These are phyloP conservation scores for Phaeosphaeria sp. DNA, from an alignment of 2,329 filamentous ascomycete species.

Conservation along the genomic window DNA sequence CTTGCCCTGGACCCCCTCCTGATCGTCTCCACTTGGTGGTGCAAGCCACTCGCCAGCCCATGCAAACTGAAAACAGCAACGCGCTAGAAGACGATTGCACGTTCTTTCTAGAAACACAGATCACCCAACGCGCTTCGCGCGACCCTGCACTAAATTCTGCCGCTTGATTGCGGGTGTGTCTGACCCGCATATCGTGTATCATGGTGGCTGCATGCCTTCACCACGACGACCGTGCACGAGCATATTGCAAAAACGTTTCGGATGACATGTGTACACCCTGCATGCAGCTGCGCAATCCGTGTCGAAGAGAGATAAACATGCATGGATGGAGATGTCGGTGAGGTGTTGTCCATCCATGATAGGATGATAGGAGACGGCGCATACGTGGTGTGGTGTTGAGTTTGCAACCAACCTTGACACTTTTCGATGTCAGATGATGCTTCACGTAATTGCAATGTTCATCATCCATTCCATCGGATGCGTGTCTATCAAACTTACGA, in stretches of 20 bases:
- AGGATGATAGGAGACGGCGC: neutral
- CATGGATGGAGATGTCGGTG: neutral
- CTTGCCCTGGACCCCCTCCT: neutral
- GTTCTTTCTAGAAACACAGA: neutral
- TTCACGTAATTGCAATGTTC: neutral
- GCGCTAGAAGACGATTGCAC: neutral
- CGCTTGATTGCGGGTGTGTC: neutral
- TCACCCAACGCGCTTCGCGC: neutral
- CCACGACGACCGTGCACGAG: neutral
- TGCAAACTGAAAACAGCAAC: neutral
- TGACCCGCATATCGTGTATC: constrained; percentile 1
- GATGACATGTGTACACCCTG: neutral
- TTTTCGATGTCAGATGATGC: neutral
- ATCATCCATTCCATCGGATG: neutral
- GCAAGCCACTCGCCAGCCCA: neutral
- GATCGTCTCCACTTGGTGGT: neutral
- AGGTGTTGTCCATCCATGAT: neutral
- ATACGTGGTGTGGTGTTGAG: neutral
- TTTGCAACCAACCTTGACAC: neutral
- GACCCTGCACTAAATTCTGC: neutral
- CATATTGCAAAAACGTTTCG: neutral
- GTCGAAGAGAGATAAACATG: neutral
- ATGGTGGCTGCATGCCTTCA: neutral
- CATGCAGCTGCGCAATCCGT: neutral
- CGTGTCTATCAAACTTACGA: neutral